Evolutionary conservation across 176 grass and related monocot genomes (phyloP).

Genomic region (Chrysopogon serrulatus): DNA sequence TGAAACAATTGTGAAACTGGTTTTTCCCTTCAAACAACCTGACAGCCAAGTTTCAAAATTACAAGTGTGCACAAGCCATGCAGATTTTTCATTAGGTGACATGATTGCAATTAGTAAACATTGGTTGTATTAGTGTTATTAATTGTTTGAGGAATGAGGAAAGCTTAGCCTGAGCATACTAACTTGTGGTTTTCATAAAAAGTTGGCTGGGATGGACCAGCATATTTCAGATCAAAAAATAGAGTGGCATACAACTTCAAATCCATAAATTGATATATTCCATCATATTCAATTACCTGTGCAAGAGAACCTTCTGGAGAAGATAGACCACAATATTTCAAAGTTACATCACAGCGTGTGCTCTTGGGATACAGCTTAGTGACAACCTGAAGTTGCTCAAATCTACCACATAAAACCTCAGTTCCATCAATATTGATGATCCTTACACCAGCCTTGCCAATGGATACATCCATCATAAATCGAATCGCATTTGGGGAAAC

Average conservation of each 20-base stretch:
- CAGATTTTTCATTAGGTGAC: neutral
- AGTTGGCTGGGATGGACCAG: neutral
- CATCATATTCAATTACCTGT: constrained; percentile 46
- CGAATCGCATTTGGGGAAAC: constrained; percentile 49
- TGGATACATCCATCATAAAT: constrained; percentile 80
- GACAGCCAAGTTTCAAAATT: neutral
- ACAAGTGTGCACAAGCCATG: neutral
- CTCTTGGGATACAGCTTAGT: constrained; percentile 81
- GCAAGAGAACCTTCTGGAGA: constrained; percentile 94
- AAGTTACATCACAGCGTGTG: constrained; percentile 70
- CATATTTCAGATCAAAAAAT: neutral
- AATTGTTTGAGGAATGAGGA: neutral
- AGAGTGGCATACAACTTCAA: neutral
- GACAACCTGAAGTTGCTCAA: constrained; percentile 81
- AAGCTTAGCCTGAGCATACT: neutral
- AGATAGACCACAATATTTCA: constrained; percentile 91
- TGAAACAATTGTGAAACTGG: neutral
- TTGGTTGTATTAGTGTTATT: neutral
- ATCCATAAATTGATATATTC: neutral
- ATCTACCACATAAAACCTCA: constrained; percentile 92
- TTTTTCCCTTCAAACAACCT: neutral
- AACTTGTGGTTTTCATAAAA: neutral
- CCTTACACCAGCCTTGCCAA: constrained; percentile 85
- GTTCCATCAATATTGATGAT: constrained; percentile 68
- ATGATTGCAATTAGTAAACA: neutral